Evolutionary conservation across 805 yeast genomes (phyloP).

Genomic region (Candida ovalis): DNA sequence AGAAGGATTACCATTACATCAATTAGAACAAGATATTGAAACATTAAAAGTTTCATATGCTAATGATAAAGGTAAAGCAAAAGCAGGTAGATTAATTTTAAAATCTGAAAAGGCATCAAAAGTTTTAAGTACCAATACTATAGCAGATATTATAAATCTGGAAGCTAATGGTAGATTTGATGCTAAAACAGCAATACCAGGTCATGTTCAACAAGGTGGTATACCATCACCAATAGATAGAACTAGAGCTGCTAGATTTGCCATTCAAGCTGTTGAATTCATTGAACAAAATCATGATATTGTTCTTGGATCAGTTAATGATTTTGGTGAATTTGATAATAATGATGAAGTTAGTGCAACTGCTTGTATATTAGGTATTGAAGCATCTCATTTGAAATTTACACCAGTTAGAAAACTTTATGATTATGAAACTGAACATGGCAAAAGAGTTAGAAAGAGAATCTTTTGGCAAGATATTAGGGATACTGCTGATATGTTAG

Average conservation of each 20-base stretch:
- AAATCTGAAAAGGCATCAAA: conserved; percentile 81
- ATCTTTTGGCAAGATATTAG: conserved; percentile 80
- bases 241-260: conserved; percentile 67
- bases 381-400: conserved; percentile 71
- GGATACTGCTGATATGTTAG: conserved; percentile 79
- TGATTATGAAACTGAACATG: conserved; percentile 81
- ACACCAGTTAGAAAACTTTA: conserved; percentile 71
- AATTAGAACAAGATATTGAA: conserved; percentile 72
- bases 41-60: conserved; percentile 64
- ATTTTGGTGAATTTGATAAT: conserved; percentile 28
- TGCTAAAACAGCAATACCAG: conserved; percentile 93
- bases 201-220: conserved; percentile 98
- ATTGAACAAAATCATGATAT: conserved; percentile 43
- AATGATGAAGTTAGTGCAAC: conserved; percentile 39
- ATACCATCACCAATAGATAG: conserved; percentile 80
- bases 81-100: conserved; percentile 82
- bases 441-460: conserved; percentile 80
- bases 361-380: conserved; percentile 81
- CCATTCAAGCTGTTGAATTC: conserved; percentile 65
- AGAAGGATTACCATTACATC: conserved; percentile 62
- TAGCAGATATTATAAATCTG: conserved; percentile 81
- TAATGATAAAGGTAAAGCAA: conserved; percentile 70
- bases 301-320: conserved; percentile 19
- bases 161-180: conserved; percentile 69
- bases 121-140: conserved; percentile 75